These are phyloP conservation scores for Phaeophleospora eucalypticola DNA, from an alignment of 2,329 filamentous ascomycete genomes.

Conservation along the genomic window DNA sequence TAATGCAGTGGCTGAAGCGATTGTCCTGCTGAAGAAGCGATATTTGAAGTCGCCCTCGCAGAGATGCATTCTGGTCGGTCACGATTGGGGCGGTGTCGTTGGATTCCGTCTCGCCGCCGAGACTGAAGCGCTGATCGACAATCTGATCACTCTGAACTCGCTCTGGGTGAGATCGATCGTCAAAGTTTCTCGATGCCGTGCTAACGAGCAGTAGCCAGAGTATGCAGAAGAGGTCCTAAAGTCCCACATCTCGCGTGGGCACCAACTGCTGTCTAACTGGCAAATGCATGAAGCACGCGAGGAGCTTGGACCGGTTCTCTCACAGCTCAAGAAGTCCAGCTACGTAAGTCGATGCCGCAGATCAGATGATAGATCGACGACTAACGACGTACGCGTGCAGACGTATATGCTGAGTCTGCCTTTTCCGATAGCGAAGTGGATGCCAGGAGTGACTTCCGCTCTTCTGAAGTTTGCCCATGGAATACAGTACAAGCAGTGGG, in stretches of 20 bases:
- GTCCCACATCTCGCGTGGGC: conserved; percentile 6
- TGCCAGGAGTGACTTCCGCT: conserved; percentile 35
- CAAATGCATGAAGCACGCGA: conserved; percentile 4
- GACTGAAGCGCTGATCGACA: conserved; percentile 52
- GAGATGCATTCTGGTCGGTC: conserved; percentile 43
- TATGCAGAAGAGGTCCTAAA: conserved; percentile 13
- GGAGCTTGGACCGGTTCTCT: conserved; percentile 36
- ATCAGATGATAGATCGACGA: neutral
- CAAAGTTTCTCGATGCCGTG: too few species aligned
- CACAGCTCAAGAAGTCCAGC: conserved; percentile 47
- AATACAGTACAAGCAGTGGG: conserved; percentile 15
- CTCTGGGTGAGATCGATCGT: conserved; percentile 50
- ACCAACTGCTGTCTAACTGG: conserved; percentile 7
- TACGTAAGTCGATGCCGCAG: conserved; percentile 35
- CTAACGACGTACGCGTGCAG: conserved; percentile 3
- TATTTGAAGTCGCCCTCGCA: conserved; percentile 33
- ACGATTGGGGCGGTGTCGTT: conserved; percentile 48
- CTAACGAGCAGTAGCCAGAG: conserved; percentile 5
- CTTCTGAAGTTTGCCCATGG: conserved; percentile 43
- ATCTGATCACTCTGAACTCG: conserved; percentile 53
- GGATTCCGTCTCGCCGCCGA: conserved; percentile 56
- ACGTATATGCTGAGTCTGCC: conserved; percentile 22
- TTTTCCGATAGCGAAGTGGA: conserved; percentile 13
- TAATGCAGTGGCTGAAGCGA: conserved; percentile 51
- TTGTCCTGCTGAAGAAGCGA: conserved; percentile 47